A percentile compares a stretch with the other conserved stretches of the same genome.
Conservation (phyloP, 169 alveolate genomes). For the Amoebophrya sp. region DNA sequence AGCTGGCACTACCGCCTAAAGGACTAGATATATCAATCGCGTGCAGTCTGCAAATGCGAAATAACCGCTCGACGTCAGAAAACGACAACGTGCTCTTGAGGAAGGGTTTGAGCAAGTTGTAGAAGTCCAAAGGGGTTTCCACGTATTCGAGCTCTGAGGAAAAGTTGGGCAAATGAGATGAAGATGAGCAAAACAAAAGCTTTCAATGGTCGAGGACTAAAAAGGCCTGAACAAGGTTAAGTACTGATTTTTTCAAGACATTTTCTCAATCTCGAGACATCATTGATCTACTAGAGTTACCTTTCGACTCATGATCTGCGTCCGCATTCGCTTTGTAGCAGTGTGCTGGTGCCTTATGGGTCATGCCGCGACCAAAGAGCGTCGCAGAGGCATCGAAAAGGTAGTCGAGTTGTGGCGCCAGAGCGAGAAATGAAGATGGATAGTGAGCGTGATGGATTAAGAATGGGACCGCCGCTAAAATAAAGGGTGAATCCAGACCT, state of each 20-base stretch:
- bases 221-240: no score
- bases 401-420: not conserved
- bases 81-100: not conserved
- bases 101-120: not conserved
- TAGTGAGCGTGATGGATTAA: no score
- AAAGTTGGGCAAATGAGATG: not conserved
- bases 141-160: not conserved
- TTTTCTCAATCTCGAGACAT: no score
- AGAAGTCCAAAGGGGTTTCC: not conserved
- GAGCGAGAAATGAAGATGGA: no score
- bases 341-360: not conserved
- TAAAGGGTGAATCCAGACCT: no score
- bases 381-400: not conserved
- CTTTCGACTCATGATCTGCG: no score
- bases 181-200: no score
- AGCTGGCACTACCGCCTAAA: no score
- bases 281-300: no score
- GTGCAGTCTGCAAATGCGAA: not conserved
- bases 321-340: not conserved
- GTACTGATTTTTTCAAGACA: no score
- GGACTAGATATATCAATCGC: not conserved
- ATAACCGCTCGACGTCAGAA: not conserved
- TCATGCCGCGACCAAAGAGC: not conserved
- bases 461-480: no score
- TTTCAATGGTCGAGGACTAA: no score